Evolutionary conservation across 2,329 filamentous ascomycete genomes (phyloP).

Genomic region (Fusarium ambrosium): DNA sequence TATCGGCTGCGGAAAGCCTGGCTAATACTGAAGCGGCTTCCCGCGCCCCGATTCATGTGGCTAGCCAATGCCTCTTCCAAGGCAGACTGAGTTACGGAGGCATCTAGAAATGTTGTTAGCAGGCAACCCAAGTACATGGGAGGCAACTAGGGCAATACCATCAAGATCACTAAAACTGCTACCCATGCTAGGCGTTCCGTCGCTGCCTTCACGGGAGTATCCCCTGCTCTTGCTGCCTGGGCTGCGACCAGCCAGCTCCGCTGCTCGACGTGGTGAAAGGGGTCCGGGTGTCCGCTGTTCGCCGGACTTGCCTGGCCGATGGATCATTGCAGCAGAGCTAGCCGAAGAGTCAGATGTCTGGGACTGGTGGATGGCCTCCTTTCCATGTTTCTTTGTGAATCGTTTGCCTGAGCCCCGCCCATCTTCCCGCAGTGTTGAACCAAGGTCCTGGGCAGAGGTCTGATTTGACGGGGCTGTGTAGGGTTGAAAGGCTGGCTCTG

Average conservation of each 20-base stretch:
- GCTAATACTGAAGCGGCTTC: slow-evolving; percentile 74
- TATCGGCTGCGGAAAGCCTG: slow-evolving; percentile 75
- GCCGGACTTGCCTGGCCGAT: slow-evolving; percentile 47
- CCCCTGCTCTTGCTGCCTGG: slow-evolving; percentile 65
- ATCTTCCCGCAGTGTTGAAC: slow-evolving; percentile 66
- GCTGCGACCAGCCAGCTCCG: slow-evolving; percentile 69
- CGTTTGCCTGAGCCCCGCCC: slow-evolving; percentile 52
- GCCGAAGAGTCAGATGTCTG: slow-evolving; percentile 75
- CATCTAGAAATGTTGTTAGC: slow-evolving; percentile 64
- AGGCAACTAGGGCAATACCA: slow-evolving; percentile 60
- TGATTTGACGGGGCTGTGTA: slow-evolving; percentile 56
- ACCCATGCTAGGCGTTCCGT: slow-evolving; percentile 83
- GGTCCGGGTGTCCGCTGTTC: slow-evolving; percentile 58
- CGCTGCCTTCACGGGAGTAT: slow-evolving; percentile 73
- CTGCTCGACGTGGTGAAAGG: slow-evolving; percentile 70
- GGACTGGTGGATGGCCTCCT: slow-evolving; percentile 59
- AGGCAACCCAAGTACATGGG: slow-evolving; percentile 2
- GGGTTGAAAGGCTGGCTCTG: slow-evolving; percentile 68
- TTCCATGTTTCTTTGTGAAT: slow-evolving; percentile 47
- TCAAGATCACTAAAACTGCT: slow-evolving; percentile 91
- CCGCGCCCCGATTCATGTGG: slow-evolving; percentile 55
- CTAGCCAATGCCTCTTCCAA: slow-evolving; percentile 82
- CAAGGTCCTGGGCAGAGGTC: slow-evolving; percentile 60
- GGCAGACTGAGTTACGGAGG: slow-evolving; percentile 84
- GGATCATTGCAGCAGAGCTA: slow-evolving; percentile 62